phyloP scores from a whole-genome alignment of 768 basidiomycete genomes.

The Sporobolomyces pararoseus region DNA sequence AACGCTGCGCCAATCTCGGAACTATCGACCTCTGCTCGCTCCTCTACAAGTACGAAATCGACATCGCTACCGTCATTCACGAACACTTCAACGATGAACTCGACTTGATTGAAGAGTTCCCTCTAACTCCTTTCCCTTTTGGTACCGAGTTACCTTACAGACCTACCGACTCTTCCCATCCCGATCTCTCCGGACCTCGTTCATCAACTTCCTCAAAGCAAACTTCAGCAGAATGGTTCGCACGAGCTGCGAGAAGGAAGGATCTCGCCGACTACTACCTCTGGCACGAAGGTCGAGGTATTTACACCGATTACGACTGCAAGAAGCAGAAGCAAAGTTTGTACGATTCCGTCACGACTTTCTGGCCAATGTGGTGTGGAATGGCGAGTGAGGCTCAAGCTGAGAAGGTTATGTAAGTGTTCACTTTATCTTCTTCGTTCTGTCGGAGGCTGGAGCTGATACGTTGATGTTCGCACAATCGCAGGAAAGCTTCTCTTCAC shows the following conservation, averaged over 20 bases:
- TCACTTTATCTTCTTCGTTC: not conserved
- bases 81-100: constrained; percentile 91
- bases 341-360: constrained; percentile 94
- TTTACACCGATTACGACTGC: constrained; percentile 97
- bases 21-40: constrained; percentile 94
- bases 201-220: constrained; percentile 42
- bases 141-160: constrained; percentile 57
- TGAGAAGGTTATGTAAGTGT: constrained; percentile 80
- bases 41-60: constrained; percentile 96
- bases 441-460: too few species aligned
- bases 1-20: constrained; percentile 91
- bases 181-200: constrained; percentile 25
- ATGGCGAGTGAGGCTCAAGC: constrained; percentile 95
- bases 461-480: constrained; percentile 4
- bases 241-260: constrained; percentile 76
- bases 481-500: constrained; percentile 74
- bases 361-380: constrained; percentile 97
- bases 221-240: constrained; percentile 87
- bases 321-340: constrained; percentile 82
- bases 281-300: constrained; percentile 90
- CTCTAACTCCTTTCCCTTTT: constrained; percentile 85
- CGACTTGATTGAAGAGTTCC: constrained; percentile 87
- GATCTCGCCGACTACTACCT: constrained; percentile 84
- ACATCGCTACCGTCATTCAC: constrained; percentile 95
- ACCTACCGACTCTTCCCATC: constrained; percentile 56